Evolutionary conservation across 495 filamentous ascomycete species (phyloP).

Genomic region (Rhypophila decipiens): DNA sequence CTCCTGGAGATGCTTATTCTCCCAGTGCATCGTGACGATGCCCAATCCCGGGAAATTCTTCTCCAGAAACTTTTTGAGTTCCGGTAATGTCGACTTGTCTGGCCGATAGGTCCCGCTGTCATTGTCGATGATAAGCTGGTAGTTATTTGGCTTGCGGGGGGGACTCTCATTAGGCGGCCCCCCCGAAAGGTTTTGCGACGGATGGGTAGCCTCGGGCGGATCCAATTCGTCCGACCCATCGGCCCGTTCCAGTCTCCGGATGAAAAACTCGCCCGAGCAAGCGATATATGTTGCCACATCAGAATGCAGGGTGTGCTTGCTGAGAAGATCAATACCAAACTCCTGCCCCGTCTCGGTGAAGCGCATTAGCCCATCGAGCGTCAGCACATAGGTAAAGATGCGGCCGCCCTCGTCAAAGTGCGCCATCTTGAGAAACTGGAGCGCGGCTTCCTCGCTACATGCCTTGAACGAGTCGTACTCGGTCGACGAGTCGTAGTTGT

Average conservation of each 20-base stretch:
- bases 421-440: conserved; percentile 77
- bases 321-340: conserved; percentile 85
- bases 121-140: conserved; percentile 90
- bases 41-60: conserved; percentile 67
- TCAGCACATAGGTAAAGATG: conserved; percentile 89
- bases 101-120: conserved; percentile 91
- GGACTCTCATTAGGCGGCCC: conserved; percentile 37
- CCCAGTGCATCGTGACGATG: conserved; percentile 64
- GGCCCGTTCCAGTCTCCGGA: conserved; percentile 51
- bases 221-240: conserved; percentile 12
- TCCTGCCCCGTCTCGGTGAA: conserved; percentile 95
- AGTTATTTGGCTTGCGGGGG: conserved; percentile 55
- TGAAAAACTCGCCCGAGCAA: conserved; percentile 88
- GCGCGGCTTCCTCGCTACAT: conserved; percentile 55
- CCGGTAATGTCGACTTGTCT: conserved; percentile 62
- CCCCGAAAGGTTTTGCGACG: conserved; percentile 21
- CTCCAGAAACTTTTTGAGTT: conserved; percentile 62
- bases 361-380: conserved; percentile 73
- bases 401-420: conserved; percentile 79
- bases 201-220: conserved; percentile 14
- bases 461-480: conserved; percentile 52
- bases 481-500: conserved; percentile 75
- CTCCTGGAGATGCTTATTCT: conserved; percentile 55
- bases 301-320: conserved; percentile 93
- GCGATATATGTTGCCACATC: conserved; percentile 86